These are phyloP conservation scores for Russula ochroleuca DNA, from an alignment of 768 basidiomycete species.

Conservation along the genomic window DNA sequence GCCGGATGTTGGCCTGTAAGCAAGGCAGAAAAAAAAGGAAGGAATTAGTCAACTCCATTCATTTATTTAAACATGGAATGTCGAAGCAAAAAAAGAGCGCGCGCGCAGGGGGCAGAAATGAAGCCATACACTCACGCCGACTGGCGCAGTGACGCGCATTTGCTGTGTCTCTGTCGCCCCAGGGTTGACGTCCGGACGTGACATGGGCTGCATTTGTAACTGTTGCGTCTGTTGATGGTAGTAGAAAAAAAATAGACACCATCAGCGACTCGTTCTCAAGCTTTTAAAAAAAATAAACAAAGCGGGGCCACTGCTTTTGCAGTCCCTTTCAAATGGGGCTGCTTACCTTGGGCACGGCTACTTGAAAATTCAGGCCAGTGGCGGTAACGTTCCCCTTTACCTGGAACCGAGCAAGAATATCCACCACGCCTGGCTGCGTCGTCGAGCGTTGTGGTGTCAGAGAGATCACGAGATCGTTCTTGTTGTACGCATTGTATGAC, in stretches of 20 bases:
- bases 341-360: constrained; percentile 89
- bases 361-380: constrained; percentile 84
- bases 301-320: not conserved
- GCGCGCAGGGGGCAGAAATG: not conserved
- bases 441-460: constrained; percentile 83
- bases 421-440: constrained; percentile 80
- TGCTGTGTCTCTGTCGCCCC: constrained; percentile 90
- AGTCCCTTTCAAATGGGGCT: not conserved
- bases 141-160: constrained; percentile 85
- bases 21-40: not conserved
- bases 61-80: too few relatives aligned
- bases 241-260: not conserved
- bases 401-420: constrained; percentile 87
- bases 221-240: constrained; percentile 73
- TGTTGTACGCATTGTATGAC: constrained; percentile 85
- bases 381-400: constrained; percentile 51
- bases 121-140: constrained; percentile 58
- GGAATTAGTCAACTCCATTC: not conserved
- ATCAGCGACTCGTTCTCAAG: not conserved
- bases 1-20: constrained; percentile 68
- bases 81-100: not conserved
- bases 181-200: constrained; percentile 70
- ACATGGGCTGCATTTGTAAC: constrained; percentile 97
- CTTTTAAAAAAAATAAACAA: too few relatives aligned
- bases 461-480: constrained; percentile 84